Evolutionary conservation across 441 rosid genomes (phyloP).

Genomic region (Adansonia madagascariensis): DNA sequence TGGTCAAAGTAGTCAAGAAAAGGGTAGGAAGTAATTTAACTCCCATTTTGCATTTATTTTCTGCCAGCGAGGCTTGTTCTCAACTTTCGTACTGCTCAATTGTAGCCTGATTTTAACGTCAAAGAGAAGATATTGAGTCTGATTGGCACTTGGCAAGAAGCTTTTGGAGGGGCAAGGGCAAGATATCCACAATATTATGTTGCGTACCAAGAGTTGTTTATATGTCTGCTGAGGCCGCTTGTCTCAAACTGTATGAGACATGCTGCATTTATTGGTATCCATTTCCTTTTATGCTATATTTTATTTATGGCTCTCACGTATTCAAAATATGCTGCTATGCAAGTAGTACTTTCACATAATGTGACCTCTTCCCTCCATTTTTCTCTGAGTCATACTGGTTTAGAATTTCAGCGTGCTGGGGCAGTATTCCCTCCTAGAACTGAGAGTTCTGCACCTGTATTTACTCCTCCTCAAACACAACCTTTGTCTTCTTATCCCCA

Average conservation of each 20-base stretch:
- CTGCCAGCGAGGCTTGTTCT: conserved; percentile 33
- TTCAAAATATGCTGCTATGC: background rate
- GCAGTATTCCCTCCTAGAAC: conserved; percentile 96
- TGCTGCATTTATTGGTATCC: conserved; percentile 11
- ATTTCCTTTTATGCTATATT: conserved; percentile 1
- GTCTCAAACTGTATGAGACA: conserved; percentile 18
- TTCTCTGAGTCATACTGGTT: conserved; percentile 26
- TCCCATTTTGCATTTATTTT: conserved; percentile 7
- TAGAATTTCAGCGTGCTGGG: conserved; percentile 81
- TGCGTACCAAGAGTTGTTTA: conserved; percentile 96
- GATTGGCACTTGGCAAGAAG: conserved; percentile 98
- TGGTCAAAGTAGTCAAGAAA: conserved; percentile 91
- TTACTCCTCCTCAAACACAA: conserved; percentile 94
- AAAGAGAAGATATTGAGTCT: conserved; percentile 91
- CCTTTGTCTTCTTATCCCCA: conserved; percentile 80
- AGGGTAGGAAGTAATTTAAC: conserved; percentile 53
- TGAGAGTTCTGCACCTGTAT: conserved; percentile 88
- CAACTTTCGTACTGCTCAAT: conserved; percentile 33
- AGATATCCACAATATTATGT: conserved; percentile 97
- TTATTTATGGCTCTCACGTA: conserved; percentile 5
- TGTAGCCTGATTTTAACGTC: conserved; percentile 86
- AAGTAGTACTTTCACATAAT: conserved; percentile 18
- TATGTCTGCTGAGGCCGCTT: conserved; percentile 42
- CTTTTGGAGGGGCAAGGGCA: conserved; percentile 93
- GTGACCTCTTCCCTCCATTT: conserved; percentile 5